phyloP scores from a whole-genome alignment of 192 early-diverging fungal species.

The Linnemannia exigua region DNA sequence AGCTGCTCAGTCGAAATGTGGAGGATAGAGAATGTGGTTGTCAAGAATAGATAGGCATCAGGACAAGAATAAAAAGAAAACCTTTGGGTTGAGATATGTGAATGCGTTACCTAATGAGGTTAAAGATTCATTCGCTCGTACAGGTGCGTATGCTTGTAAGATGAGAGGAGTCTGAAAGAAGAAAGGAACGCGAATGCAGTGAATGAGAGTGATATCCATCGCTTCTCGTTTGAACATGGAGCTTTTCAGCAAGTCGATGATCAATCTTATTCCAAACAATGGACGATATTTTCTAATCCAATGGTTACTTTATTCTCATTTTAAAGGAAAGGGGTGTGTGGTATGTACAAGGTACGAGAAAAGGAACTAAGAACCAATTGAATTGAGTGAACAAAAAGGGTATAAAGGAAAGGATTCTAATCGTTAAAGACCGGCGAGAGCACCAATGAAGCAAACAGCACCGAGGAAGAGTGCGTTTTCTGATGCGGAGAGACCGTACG shows the following conservation, averaged over 20 bases:
- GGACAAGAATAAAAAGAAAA: neutral
- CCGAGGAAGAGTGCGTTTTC: constrained; percentile 18
- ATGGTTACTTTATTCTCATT: neutral
- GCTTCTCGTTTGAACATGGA: neutral
- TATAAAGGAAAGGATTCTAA: neutral
- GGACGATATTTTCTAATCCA: neutral
- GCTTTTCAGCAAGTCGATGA: neutral
- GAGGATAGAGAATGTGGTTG: neutral
- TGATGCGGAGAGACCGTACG: neutral
- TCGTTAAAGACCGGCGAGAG: constrained; percentile 8
- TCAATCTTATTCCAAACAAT: neutral
- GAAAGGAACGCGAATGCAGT: no score
- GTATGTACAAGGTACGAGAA: neutral
- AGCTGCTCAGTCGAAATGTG: neutral
- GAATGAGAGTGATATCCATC: no score
- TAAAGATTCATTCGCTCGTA: neutral
- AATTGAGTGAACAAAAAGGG: neutral
- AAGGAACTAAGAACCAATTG: neutral
- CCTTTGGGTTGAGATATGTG: neutral
- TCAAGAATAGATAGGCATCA: constrained; percentile 3
- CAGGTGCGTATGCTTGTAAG: no score
- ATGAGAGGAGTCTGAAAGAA: no score
- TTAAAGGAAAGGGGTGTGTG: neutral
- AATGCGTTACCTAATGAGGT: neutral
- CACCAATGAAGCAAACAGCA: constrained; percentile 23